Base-by-base conservation (phyloP, 805 yeast species). In the Cyberlindnera meyerae region DNA sequence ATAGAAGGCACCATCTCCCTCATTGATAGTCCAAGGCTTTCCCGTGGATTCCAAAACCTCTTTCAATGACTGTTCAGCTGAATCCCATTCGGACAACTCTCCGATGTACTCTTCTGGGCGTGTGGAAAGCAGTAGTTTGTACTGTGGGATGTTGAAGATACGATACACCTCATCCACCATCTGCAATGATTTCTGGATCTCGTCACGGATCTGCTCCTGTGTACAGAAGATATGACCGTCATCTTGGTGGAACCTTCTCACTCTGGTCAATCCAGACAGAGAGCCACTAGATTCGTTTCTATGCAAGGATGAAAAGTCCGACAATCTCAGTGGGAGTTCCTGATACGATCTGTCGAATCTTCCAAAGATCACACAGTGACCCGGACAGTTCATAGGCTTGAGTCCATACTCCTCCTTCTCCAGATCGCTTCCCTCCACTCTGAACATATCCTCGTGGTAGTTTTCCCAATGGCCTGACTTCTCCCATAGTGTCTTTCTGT, bases 161-260 rank as follows among this genome's bases (percentile, higher is more conserved):
- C 66, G 63, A 56, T 93, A 93, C 24, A 89, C 79, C 43, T 81
- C 71, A 51, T 80, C 82, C 36, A 93, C 75, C 52, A 93, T 66
- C 50, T 76, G 70, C 39, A 93, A 67, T 11, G 93, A 83, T 37
- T 76, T 73, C 8, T 68, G 52, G 33, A 93, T 88, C 55, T 93
- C 98, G 21, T 58, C 50, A 33, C 71, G 73, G 32, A 93, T 79
- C 61, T 93, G 98, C 6, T 72, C 77, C 24, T 73, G 68, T 2
- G 81, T 75, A 56, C 98, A 93, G 58, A 93, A 93, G 18, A 93
- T 89, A 52, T 93, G 98, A 7, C 97, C 97, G 58, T 93, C 98
- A 60, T 93, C 98, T 63, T 93, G 98, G 60, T 93, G 98, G 63
- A 93, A 93, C 45, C 96, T 69, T 40, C 98, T 74, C 4, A 93